These are phyloP conservation scores for Penicillium oxalicum DNA, from an alignment of 2,329 filamentous ascomycete genomes.

Conservation along the genomic window DNA sequence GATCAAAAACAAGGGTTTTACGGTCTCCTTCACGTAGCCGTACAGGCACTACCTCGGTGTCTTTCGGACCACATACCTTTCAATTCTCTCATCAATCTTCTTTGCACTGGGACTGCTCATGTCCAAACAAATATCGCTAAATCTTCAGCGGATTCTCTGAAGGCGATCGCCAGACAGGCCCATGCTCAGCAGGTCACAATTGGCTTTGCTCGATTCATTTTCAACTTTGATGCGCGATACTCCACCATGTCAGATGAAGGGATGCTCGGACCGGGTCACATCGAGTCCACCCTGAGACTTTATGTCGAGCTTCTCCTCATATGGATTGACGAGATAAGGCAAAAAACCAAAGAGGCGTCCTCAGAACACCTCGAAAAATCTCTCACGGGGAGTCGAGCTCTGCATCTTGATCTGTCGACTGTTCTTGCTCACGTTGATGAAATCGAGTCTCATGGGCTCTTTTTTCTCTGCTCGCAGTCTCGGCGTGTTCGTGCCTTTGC, in stretches of 20 bases:
- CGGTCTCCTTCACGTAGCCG: constrained; percentile 87
- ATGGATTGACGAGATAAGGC: constrained; percentile 94
- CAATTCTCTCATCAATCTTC: constrained; percentile 84
- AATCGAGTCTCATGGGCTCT: constrained; percentile 91
- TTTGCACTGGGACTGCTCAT: constrained; percentile 95
- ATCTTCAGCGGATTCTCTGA: constrained; percentile 86
- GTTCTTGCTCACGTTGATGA: constrained; percentile 93
- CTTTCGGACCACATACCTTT: constrained; percentile 86
- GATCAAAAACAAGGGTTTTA: constrained; percentile 95
- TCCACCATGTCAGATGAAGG: constrained; percentile 97
- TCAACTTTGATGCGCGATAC: constrained; percentile 96
- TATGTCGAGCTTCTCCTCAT: constrained; percentile 93
- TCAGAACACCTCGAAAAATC: constrained; percentile 59
- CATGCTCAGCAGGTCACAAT: constrained; percentile 94
- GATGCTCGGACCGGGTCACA: constrained; percentile 88
- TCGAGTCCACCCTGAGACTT: constrained; percentile 84
- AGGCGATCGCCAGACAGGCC: constrained; percentile 87
- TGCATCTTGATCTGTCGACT: constrained; percentile 77
- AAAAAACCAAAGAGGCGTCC: constrained; percentile 70
- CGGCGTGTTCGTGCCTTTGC: constrained; percentile 82
- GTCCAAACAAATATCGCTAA: constrained; percentile 86
- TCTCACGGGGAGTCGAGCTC: constrained; percentile 61
- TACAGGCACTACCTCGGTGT: constrained; percentile 92
- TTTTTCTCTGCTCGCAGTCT: constrained; percentile 96
- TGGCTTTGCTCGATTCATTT: constrained; percentile 94